phyloP scores from a whole-genome alignment of 1,284 basidiomycete genomes.

The Heterobasidion parviporum region DNA sequence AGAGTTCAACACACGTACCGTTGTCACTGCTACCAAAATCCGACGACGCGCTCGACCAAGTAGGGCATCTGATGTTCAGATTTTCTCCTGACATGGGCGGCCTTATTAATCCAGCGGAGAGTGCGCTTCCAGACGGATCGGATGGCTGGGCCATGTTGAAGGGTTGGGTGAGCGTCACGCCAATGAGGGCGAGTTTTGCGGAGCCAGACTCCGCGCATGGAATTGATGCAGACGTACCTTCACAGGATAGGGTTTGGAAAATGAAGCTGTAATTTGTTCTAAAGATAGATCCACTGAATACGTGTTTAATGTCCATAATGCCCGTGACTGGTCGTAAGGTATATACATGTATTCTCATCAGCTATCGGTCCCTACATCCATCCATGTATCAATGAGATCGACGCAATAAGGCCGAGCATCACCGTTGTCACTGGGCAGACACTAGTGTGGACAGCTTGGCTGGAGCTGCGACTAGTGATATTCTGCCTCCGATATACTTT shows the following conservation, averaged over 20 bases:
- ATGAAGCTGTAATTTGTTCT: slow-evolving; percentile 35
- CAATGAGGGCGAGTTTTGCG: slow-evolving; percentile 65
- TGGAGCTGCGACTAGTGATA: slow-evolving; percentile 1
- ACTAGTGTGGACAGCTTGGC: background rate
- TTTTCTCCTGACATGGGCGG: slow-evolving; percentile 73
- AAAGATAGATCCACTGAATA: background rate
- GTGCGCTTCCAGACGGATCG: slow-evolving; percentile 61
- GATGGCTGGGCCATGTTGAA: slow-evolving; percentile 75
- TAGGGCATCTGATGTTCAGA: slow-evolving; percentile 57
- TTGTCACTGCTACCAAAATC: background rate
- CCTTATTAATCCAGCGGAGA: slow-evolving; percentile 55
- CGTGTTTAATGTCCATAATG: background rate
- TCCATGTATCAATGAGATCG: background rate
- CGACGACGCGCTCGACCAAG: slow-evolving; percentile 15
- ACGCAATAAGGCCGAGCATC: background rate
- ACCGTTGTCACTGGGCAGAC: background rate
- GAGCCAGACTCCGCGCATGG: slow-evolving; percentile 34
- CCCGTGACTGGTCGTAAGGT: background rate
- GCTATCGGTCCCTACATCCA: background rate
- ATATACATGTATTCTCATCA: background rate
- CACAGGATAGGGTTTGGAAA: slow-evolving; percentile 41
- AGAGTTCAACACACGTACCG: background rate
- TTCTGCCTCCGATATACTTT: slow-evolving; percentile 33
- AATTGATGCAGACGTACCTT: slow-evolving; percentile 15
- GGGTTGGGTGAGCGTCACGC: slow-evolving; percentile 66